Base-by-base conservation (phyloP, 139 green algal species). In the Tetradesmus lagerheimii region DNA sequence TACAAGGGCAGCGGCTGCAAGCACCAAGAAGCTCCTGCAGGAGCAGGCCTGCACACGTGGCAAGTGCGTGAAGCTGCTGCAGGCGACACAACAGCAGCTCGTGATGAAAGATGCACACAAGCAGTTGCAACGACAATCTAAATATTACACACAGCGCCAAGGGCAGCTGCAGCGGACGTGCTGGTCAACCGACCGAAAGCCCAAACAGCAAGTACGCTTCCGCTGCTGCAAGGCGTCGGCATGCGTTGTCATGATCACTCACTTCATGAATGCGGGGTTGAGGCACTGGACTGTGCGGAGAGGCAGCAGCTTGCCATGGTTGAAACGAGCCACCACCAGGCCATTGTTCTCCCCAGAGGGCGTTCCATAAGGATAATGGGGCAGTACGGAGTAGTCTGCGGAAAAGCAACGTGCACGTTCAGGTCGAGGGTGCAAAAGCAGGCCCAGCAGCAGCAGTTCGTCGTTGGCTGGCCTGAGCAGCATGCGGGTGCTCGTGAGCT, bases 211-310 rank as follows among this genome's bases (percentile, higher is more conserved):
- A 71, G 25, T 8, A 31, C 8, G 23, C 23, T 20, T 31, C 23
- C 4, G 6, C 57, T 9, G 57, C 57, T 71, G 57, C 57, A 20
- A 31, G 57, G 47, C 47, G 12, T 62, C 18, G 47, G 47, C 47
- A 62, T 20, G 47, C 4, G 20, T 18, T 31, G 23, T 71, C n/a
- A 71, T 71, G 57, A 71, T 31, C 11, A 53, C 86, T 84, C 62
- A 90, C 86, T 90, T 90, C 86, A 90, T 90, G 37, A 90, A 90
- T 11, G 86, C 86, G 2, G 86, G 86, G 31, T 90, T 90, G 12
- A 80, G 25, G 35, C 47, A 78, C 20, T 57, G 4, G 23, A 66
- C 50, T 14, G 76, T 90, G 23, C 31, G 38, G 34, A 90, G 37
- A 9, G 31, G 25, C 34, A 75, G 38, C 34, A 90, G 76, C 77